A percentile compares a stretch with the other conserved stretches of the same genome.
These are phyloP conservation scores for Calocera cornea DNA, from an alignment of 768 basidiomycete genomes.

Conservation along the genomic window DNA sequence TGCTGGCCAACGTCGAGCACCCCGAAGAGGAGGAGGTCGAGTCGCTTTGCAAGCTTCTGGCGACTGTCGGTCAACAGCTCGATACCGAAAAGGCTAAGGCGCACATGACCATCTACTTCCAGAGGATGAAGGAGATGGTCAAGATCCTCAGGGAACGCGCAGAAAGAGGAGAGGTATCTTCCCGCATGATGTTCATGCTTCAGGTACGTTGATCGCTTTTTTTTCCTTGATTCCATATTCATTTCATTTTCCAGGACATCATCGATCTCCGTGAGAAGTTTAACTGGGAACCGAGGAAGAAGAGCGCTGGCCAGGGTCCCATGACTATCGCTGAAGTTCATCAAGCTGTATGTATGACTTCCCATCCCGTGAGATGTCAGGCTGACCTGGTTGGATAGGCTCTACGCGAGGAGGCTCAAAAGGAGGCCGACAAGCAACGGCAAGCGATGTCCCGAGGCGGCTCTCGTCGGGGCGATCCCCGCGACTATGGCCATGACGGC, in stretches of 20 bases:
- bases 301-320: conserved; percentile 47
- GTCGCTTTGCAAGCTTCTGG: conserved; percentile 81
- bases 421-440: conserved; percentile 42
- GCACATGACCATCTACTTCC: conserved; percentile 88
- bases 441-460: conserved; percentile 80
- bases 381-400: conserved; percentile 32
- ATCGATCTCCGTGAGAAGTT: conserved; percentile 66
- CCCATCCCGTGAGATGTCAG: not conserved
- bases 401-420: conserved; percentile 58
- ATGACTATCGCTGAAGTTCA: conserved; percentile 82
- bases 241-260: conserved; percentile 48
- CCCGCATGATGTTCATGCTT: conserved; percentile 92
- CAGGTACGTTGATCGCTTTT: conserved; percentile 41
- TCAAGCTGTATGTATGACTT: conserved; percentile 47
- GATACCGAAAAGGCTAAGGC: conserved; percentile 70
- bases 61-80: conserved; percentile 72
- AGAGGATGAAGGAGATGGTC: conserved; percentile 70
- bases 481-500: conserved; percentile 64
- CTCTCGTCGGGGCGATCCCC: conserved; percentile 71
- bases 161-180: conserved; percentile 41
- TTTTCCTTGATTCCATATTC: conserved; percentile 4
- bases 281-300: conserved; percentile 64
- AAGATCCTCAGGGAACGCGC: conserved; percentile 32
- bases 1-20: conserved; percentile 81
- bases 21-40: conserved; percentile 98